Evolutionary conservation across 2,329 filamentous ascomycete genomes (phyloP), one percentile per base, ranked within the genome.

Genomic region (Curvularia sp.): DNA sequence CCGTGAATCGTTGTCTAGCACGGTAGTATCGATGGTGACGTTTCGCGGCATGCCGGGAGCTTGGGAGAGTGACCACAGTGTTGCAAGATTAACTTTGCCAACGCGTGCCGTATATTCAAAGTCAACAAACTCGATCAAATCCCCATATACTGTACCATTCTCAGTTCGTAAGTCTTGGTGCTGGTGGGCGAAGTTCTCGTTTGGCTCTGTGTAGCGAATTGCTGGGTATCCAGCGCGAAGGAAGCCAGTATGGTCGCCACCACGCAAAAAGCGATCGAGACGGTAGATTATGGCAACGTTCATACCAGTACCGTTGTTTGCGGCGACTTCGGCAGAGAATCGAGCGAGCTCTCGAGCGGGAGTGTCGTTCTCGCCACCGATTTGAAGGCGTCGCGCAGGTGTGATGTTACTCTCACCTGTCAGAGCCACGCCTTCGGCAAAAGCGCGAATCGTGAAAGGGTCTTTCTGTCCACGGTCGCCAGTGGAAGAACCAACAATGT

Each of bases 141-240:
- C 85, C 25, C 84, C 85, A 61, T 84, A 86, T 55, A 83, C 80
- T 23, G 78, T 80, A 1, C 82, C 83, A 48, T 82, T 79, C 47
- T 80, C 76, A 12, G 82, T 76, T 1, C 83, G 77, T 0, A 82
- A 64, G 58, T 86, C 79, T 71, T 87, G 84, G 63, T 87, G 84
- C 72, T 87, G 84, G 66, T 87, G 85, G 3, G 73, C 77, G 67
- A 81, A 87, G 67, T 86, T 77, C 73, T 87, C 85, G 53, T 82
- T 79, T 0, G 84, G 83, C 73, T 87, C 85, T 0, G 84, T 86
- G 77, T 84, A 86, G 1, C 85, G 79, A 13, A 82, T 79, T 0
- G 82, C 83, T 3, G 83, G 76, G 64, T 83, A 87, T 3, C 84
- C 84, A n/a, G 80, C 79, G 42, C 80, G 73, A 12, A 87, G 80